Conservation (phyloP, 106 monocot species). For the Acorus gramineus region DNA sequence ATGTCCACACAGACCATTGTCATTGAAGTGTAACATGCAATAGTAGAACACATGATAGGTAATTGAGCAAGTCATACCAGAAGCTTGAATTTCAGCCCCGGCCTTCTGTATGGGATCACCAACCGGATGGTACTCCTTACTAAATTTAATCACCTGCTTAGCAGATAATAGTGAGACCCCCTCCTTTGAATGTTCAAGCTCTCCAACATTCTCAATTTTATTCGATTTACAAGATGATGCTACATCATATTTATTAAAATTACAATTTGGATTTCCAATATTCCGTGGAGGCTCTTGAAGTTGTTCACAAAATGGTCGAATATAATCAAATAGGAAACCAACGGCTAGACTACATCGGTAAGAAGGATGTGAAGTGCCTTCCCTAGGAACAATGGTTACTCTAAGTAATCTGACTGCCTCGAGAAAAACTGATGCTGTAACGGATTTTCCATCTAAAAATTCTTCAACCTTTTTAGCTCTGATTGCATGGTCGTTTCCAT, state of each 20-base stretch:
- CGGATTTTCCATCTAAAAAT: slow-evolving; percentile 37
- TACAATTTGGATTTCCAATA: slow-evolving; percentile 5
- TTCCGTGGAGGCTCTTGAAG: slow-evolving; percentile 6
- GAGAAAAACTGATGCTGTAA: slow-evolving; percentile 43
- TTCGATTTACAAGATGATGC: neutral
- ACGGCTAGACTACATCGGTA: slow-evolving; percentile 65
- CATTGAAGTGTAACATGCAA: no score
- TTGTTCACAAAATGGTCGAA: slow-evolving; percentile 28
- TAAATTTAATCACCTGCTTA: slow-evolving; percentile 36
- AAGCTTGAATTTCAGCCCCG: slow-evolving; percentile 77
- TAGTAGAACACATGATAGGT: neutral
- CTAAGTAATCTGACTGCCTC: slow-evolving; percentile 51
- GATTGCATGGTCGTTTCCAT: slow-evolving; percentile 39
- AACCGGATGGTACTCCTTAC: slow-evolving; percentile 49
- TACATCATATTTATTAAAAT: neutral
- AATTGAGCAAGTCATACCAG: slow-evolving; percentile 33
- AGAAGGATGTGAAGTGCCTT: slow-evolving; percentile 39
- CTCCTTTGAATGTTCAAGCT: slow-evolving; percentile 9
- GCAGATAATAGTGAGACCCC: slow-evolving; percentile 20
- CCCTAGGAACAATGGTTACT: slow-evolving; percentile 28
- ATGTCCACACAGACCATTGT: no score
- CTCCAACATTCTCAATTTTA: neutral
- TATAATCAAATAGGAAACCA: slow-evolving; percentile 61
- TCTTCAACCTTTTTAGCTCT: slow-evolving; percentile 58
- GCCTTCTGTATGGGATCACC: slow-evolving; percentile 56